Evolutionary conservation across 2,329 filamentous ascomycete species (phyloP), one percentile per base, ranked within the genome.

Genomic region (Gliomastix tumulicola): DNA sequence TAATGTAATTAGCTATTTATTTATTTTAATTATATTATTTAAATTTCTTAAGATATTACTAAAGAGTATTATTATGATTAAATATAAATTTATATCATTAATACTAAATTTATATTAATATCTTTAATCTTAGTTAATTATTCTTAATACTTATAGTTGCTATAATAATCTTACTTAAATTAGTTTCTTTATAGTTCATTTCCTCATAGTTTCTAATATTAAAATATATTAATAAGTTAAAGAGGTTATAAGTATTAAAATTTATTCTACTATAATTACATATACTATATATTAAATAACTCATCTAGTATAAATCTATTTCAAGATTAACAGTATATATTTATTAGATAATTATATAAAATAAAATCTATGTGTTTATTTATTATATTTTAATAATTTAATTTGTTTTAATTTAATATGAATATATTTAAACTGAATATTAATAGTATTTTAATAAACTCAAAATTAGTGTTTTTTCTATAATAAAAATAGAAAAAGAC

Each of bases 41-140:
- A 25, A 25, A 25, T n/a, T 25, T n/a, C 22, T 25, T 32, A 37
- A 30, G 22, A 20, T 21, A 37, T 23, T 34, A 34, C 20, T 11
- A 34, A 34, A 11, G 11, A 9, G 10, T 20, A 19, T 34, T 19
- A 21, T 11, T 21, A 13, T 17, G 9, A 13, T n/a, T n/a, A n/a
- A n/a, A n/a, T n/a, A n/a, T n/a, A n/a, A n/a, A n/a, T n/a, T n/a
- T n/a, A n/a, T n/a, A n/a, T n/a, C n/a, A 31, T 31, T 31, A 31
- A 31, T 13, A 13, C 8, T 31, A 31, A 31, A 17, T 9, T 12
- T 31, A 31, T 13, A 31, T 11, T 31, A 31, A 12, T 31, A 31
- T 17, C 9, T 13, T 31, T 12, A 31, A 9, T 13, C 8, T 11
- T 31, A n/a, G n/a, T 13, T 31, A 31, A 12, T 12, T 11, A 31